Percentiles rank a stretch among this genome's conserved stretches.
These are phyloP conservation scores for Letharia columbiana DNA, from an alignment of 495 filamentous ascomycete species.

Conservation along the genomic window DNA sequence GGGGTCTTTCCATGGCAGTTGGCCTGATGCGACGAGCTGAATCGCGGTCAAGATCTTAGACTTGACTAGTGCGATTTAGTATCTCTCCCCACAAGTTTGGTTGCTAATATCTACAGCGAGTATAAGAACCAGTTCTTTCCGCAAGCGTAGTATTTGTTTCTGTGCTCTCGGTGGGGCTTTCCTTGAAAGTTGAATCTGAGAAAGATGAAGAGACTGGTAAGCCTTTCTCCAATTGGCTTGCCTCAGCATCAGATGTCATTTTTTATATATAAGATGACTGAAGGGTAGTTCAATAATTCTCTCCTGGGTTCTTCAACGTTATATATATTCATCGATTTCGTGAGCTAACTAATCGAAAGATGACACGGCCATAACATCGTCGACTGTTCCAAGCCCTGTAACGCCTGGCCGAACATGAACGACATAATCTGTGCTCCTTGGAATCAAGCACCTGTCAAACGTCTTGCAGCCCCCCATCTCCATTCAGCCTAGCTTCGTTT, in stretches of 20 bases:
- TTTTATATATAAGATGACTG: background rate
- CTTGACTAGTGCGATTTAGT: background rate
- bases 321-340: background rate
- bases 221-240: slow-evolving; percentile 14
- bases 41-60: background rate
- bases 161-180: background rate
- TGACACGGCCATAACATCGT: background rate
- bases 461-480: background rate
- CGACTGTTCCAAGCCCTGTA: background rate
- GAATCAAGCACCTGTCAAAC: too few species aligned
- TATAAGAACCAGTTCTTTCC: background rate
- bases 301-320: background rate
- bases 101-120: background rate
- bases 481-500: slow-evolving; percentile 10
- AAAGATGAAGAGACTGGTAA: background rate
- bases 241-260: slow-evolving; percentile 10
- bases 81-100: background rate
- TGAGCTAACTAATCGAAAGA: background rate
- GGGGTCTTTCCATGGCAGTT: background rate
- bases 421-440: background rate
- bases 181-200: background rate
- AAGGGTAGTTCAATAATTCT: background rate
- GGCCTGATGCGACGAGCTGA: too few species aligned
- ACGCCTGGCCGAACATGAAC: background rate
- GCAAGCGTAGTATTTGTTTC: background rate